Percentiles rank a stretch among this genome's conserved stretches.
Conservation (phyloP, 441 rosid species). For the Isatis lusitanica region DNA sequence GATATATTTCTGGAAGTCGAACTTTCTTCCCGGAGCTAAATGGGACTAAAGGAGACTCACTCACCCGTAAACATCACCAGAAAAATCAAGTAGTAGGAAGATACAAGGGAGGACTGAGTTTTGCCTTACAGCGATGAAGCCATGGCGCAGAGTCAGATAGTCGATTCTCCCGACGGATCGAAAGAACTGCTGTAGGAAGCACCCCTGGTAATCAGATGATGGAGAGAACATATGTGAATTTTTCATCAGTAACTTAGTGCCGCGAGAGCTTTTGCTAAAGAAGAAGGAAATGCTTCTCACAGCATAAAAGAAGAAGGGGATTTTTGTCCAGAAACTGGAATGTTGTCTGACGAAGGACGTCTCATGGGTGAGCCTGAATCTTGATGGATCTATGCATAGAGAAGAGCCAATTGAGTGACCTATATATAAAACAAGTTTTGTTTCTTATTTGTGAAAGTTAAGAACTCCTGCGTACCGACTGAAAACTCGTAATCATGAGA, state of each 20-base stretch:
- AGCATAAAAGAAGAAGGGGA: slow-evolving; percentile 68
- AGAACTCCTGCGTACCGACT: slow-evolving; percentile 39
- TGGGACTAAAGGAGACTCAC: slow-evolving; percentile 46
- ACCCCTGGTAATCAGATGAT: not conserved
- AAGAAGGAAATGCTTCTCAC: slow-evolving; percentile 43
- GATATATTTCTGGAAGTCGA: slow-evolving; percentile 63
- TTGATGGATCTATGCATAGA: slow-evolving; percentile 60
- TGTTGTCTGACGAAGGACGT: slow-evolving; percentile 86
- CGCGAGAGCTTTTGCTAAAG: not conserved
- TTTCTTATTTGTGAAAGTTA: not conserved
- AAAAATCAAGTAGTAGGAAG: not conserved
- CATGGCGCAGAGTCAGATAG: slow-evolving; percentile 78
- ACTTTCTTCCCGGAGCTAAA: slow-evolving; percentile 47
- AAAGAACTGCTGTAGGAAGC: not conserved
- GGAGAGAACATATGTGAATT: not conserved
- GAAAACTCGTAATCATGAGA: slow-evolving; percentile 75
- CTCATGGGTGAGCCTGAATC: slow-evolving; percentile 79
- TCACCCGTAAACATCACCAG: not conserved
- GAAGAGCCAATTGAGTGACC: not conserved
- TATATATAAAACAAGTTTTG: not conserved
- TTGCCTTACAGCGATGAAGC: slow-evolving; percentile 72
- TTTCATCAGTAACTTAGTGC: not conserved
- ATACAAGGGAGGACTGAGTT: not conserved
- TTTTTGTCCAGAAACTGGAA: slow-evolving; percentile 79
- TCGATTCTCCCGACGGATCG: slow-evolving; percentile 72